Percentiles rank a stretch among this genome's conserved stretches.
These are phyloP conservation scores for Apiotrichum mycotoxinovorans DNA, from an alignment of 1,284 basidiomycete species.

Conservation along the genomic window DNA sequence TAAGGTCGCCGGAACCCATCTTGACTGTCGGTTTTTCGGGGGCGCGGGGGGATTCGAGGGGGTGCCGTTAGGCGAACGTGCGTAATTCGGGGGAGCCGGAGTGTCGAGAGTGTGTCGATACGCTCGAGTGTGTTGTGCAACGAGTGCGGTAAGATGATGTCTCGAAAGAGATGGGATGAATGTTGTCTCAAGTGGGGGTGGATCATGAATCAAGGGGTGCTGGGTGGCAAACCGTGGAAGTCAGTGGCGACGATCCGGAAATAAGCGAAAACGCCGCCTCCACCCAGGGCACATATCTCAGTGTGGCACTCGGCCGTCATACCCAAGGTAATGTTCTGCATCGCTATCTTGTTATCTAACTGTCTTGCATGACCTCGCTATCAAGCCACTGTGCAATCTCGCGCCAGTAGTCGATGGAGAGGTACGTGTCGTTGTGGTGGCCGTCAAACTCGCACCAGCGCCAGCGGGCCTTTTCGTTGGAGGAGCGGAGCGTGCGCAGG, in stretches of 20 bases:
- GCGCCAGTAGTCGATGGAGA: constrained; percentile 64
- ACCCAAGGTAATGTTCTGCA: too few relatives aligned
- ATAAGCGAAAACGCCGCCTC: not conserved
- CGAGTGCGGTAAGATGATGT: not conserved
- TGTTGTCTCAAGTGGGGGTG: not conserved
- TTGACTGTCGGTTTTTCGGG: constrained; percentile 50
- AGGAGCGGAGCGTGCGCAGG: constrained; percentile 60
- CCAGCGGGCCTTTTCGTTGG: constrained; percentile 39
- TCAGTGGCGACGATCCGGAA: not conserved
- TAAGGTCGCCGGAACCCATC: constrained; percentile 77
- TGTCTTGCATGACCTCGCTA: constrained; percentile 23
- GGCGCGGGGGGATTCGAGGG: not conserved
- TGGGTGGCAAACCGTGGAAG: not conserved
- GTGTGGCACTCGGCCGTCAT: not conserved
- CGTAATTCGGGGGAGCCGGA: too few relatives aligned
- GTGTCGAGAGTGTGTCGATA: not conserved
- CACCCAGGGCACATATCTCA: not conserved
- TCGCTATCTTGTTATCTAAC: not conserved
- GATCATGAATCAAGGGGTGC: not conserved
- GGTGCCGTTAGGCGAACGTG: not conserved
- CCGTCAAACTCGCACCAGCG: constrained; percentile 64
- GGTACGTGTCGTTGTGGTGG: constrained; percentile 70
- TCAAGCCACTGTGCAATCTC: constrained; percentile 60
- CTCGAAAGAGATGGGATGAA: too few relatives aligned
- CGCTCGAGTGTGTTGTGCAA: not conserved